Conservation (phyloP, 2,329 filamentous ascomycete genomes). For the Fusarium sp. region DNA sequence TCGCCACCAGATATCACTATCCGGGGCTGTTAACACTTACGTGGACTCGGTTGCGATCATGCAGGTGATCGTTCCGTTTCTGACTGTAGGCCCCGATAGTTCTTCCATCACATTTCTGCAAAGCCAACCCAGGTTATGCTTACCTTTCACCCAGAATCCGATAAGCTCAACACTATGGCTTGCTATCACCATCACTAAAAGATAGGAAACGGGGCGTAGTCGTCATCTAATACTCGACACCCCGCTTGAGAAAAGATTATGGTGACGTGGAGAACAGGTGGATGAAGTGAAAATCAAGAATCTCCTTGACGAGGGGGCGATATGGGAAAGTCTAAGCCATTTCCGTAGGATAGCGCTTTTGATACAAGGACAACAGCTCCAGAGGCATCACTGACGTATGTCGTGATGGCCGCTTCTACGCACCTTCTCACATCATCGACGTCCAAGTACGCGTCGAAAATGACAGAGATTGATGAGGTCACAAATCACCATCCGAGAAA, state of each 20-base stretch:
- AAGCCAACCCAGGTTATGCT: neutral
- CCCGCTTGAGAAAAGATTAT: neutral
- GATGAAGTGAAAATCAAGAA: neutral
- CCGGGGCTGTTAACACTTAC: neutral
- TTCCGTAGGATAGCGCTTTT: neutral
- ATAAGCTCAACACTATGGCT: neutral
- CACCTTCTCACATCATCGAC: neutral
- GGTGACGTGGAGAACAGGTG: neutral
- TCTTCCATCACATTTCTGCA: neutral
- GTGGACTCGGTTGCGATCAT: neutral
- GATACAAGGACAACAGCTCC: neutral
- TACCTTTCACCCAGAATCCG: neutral
- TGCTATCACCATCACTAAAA: neutral
- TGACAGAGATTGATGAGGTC: too few relatives aligned
- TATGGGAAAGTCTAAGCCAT: neutral
- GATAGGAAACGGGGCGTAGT: neutral
- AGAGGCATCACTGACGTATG: neutral
- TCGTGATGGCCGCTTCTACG: neutral
- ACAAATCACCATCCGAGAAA: neutral
- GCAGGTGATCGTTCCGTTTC: neutral
- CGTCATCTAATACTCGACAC: neutral
- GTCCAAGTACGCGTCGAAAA: neutral
- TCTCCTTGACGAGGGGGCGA: neutral
- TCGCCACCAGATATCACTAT: neutral
- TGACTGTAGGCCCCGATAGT: neutral